A percentile compares a stretch with the other conserved stretches of the same genome.
Conservation (phyloP, 306 rosid species). For the Calophaca sinica region DNA sequence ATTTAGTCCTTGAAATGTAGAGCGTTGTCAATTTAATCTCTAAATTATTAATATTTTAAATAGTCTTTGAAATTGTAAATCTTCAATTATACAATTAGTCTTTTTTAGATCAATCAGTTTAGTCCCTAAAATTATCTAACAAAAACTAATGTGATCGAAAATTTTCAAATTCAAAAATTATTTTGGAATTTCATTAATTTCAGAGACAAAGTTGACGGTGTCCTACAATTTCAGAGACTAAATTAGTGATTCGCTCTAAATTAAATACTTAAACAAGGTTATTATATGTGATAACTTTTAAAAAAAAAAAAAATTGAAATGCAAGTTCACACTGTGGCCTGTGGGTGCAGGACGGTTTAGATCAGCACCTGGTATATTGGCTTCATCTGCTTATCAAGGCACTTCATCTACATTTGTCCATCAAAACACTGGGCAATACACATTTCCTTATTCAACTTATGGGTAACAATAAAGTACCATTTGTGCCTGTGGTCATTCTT, state of each 20-base stretch:
- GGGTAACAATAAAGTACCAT: conserved; percentile 57
- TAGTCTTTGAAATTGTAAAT: too few species aligned
- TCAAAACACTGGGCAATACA: conserved; percentile 71
- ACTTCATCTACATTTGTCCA: conserved; percentile 66
- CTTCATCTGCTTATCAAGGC: conserved; percentile 67
- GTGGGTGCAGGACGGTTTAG: conserved; percentile 70
- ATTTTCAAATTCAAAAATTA: too few species aligned
- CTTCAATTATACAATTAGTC: too few species aligned
- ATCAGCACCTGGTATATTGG: conserved; percentile 61
- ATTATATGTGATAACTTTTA: not conserved
- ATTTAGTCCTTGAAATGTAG: too few species aligned
- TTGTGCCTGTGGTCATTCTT: conserved; percentile 1
- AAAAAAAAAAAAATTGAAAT: conserved; percentile 11
- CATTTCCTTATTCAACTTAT: conserved; percentile 79
- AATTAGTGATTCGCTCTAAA: not conserved
- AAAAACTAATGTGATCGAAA: too few species aligned
- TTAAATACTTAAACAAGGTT: conserved; percentile 26
- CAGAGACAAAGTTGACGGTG: too few species aligned
- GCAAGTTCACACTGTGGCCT: not conserved
- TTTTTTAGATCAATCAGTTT: too few species aligned
- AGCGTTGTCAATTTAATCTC: too few species aligned
- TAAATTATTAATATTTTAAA: too few species aligned
- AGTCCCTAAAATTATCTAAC: too few species aligned
- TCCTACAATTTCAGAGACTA: too few species aligned
- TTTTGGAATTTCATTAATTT: too few species aligned